Evolutionary conservation across 495 filamentous ascomycete genomes (phyloP).

Genomic region (Podospora australis): DNA sequence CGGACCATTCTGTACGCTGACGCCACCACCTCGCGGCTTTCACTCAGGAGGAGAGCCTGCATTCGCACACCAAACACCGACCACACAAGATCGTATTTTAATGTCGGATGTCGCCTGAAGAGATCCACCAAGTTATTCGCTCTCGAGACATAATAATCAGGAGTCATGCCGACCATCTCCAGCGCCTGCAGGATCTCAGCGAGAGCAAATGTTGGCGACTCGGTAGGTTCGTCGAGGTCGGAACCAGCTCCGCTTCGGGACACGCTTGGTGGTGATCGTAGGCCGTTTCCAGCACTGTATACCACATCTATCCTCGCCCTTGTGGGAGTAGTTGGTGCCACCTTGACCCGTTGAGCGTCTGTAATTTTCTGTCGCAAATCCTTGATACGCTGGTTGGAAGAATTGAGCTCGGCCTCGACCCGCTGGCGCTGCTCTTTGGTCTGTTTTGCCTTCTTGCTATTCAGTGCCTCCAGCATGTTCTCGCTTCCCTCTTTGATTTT

Average conservation of each 20-base stretch:
- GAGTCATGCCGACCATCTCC: slow-evolving; percentile 76
- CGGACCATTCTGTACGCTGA: slow-evolving; percentile 89
- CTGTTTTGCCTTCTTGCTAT: slow-evolving; percentile 92
- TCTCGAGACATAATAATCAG: slow-evolving; percentile 89
- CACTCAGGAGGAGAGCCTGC: slow-evolving; percentile 90
- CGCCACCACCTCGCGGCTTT: slow-evolving; percentile 91
- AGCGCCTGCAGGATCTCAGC: slow-evolving; percentile 81
- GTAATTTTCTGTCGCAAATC: slow-evolving; percentile 75
- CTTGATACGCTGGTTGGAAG: slow-evolving; percentile 84
- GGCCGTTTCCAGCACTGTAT: slow-evolving; percentile 56
- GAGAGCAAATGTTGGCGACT: slow-evolving; percentile 85
- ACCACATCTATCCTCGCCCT: slow-evolving; percentile 50
- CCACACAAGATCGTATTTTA: slow-evolving; percentile 96
- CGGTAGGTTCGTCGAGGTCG: slow-evolving; percentile 63
- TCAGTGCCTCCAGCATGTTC: slow-evolving; percentile 90
- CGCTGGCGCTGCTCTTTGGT: slow-evolving; percentile 80
- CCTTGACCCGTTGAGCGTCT: slow-evolving; percentile 54
- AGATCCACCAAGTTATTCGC: slow-evolving; percentile 88
- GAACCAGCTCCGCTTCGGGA: slow-evolving; percentile 45
- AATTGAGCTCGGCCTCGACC: slow-evolving; percentile 85
- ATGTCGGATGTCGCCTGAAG: slow-evolving; percentile 83
- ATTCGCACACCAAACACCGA: slow-evolving; percentile 86
- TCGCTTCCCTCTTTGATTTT: slow-evolving; percentile 98
- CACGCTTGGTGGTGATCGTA: slow-evolving; percentile 60
- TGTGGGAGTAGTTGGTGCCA: slow-evolving; percentile 64